A percentile compares a stretch with the other conserved stretches of the same genome.
phyloP scores from a whole-genome alignment of 768 basidiomycete genomes.

The Boletus pseudopeckii region DNA sequence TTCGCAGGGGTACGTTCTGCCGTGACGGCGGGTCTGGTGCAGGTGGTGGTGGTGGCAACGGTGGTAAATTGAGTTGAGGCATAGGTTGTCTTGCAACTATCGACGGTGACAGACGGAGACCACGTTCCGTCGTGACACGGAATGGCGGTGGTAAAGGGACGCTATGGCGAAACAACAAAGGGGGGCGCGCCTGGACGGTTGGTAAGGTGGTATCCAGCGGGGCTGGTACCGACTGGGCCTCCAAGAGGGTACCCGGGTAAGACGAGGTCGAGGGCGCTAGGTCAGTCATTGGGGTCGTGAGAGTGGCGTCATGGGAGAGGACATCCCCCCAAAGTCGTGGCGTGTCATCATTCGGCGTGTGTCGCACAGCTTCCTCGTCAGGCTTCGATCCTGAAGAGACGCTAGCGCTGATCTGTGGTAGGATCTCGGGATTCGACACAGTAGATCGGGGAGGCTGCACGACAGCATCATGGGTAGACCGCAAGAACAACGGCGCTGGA shows the following conservation, averaged over 20 bases:
- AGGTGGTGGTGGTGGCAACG: conserved; percentile 35
- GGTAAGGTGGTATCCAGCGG: neutral
- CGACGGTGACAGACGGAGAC: conserved; percentile 44
- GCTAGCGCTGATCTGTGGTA: conserved; percentile 2
- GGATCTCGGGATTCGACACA: neutral
- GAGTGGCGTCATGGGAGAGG: conserved; percentile 9
- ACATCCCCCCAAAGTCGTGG: conserved; percentile 11
- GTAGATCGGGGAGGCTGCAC: conserved; percentile 6
- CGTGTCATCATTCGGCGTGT: conserved; percentile 10
- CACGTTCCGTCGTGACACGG: conserved; percentile 32
- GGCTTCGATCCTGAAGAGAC: neutral
- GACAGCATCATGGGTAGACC: conserved; percentile 9
- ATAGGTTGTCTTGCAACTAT: conserved; percentile 42
- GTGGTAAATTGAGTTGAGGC: conserved; percentile 50
- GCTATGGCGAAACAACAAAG: conserved; percentile 8
- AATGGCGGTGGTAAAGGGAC: conserved; percentile 21
- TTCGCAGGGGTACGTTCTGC: conserved; percentile 37
- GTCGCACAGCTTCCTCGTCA: conserved; percentile 6
- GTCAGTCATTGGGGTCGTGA: conserved; percentile 3
- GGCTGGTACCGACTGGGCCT: neutral
- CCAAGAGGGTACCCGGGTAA: neutral
- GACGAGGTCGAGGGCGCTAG: neutral
- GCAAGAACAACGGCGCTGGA: conserved; percentile 15
- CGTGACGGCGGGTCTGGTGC: conserved; percentile 10
- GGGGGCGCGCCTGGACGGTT: neutral